phyloP scores from a whole-genome alignment of 2,329 filamentous ascomycete species.

The Bipolaris cookei region DNA sequence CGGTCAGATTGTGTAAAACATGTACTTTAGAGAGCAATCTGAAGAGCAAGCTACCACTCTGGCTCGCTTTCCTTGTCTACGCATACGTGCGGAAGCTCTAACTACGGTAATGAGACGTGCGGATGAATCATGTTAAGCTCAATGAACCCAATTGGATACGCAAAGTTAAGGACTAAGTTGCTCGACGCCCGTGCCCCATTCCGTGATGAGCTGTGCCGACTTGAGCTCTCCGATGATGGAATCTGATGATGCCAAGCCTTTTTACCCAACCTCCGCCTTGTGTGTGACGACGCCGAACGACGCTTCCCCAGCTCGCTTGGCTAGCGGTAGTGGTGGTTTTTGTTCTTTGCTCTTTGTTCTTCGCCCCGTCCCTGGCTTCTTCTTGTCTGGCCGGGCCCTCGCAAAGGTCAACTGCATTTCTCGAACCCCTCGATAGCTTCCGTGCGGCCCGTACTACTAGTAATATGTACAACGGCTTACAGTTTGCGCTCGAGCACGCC shows the following conservation, averaged over 20 bases:
- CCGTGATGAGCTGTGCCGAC: constrained; percentile 31
- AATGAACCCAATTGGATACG: constrained; percentile 38
- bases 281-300: constrained; percentile 1
- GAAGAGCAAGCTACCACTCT: constrained; percentile 51
- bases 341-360: neutral
- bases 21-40: constrained; percentile 53
- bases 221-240: constrained; percentile 27
- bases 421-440: constrained; percentile 1
- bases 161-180: constrained; percentile 27
- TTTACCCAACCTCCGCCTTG: constrained; percentile 33
- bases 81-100: constrained; percentile 30
- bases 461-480: neutral
- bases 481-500: neutral
- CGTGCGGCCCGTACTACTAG: neutral
- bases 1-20: constrained; percentile 54
- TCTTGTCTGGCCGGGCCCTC: neutral
- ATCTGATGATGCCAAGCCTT: constrained; percentile 44
- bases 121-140: constrained; percentile 29
- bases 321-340: neutral
- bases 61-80: constrained; percentile 37
- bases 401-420: neutral
- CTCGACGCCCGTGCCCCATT: constrained; percentile 19
- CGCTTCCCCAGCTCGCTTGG: neutral
- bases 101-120: constrained; percentile 36
- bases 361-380: too few relatives aligned